Percentiles rank a stretch among this genome's conserved stretches.
phyloP scores from a whole-genome alignment of 2,329 filamentous ascomycete species.

The Xylariaceae sp. region DNA sequence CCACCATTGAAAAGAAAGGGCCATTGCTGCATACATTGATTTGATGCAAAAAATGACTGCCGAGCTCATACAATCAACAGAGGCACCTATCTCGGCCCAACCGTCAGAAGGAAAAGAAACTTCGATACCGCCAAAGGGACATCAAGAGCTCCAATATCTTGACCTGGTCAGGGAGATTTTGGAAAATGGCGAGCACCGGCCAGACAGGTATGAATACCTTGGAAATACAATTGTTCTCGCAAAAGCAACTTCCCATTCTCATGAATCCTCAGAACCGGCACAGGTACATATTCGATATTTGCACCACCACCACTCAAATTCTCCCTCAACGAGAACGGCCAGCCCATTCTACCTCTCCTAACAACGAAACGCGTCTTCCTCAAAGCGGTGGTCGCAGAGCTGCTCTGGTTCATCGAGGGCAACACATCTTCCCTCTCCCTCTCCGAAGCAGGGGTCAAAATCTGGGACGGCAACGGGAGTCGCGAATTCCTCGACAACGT shows the following conservation, averaged over 20 bases:
- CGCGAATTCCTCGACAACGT: constrained; percentile 85
- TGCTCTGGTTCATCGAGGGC: constrained; percentile 92
- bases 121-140: constrained; percentile 32
- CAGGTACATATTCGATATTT: constrained; percentile 86
- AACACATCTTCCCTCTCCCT: constrained; percentile 76
- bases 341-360: constrained; percentile 78
- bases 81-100: neutral
- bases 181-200: constrained; percentile 76
- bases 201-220: constrained; percentile 71
- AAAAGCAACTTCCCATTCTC: neutral
- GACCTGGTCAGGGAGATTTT: constrained; percentile 84
- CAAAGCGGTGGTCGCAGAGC: constrained; percentile 82
- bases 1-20: too few relatives aligned
- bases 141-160: constrained; percentile 94
- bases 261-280: constrained; percentile 66
- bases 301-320: constrained; percentile 86
- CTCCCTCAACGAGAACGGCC: constrained; percentile 61
- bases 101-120: neutral
- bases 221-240: neutral
- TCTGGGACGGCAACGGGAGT: constrained; percentile 97
- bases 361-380: constrained; percentile 97
- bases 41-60: too few relatives aligned
- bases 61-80: neutral
- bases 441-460: constrained; percentile 78
- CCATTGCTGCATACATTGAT: too few relatives aligned